Percentiles rank a stretch among this genome's conserved stretches.
These are phyloP conservation scores for Meira nashicola DNA, from an alignment of 1,284 basidiomycete species.

Conservation along the genomic window DNA sequence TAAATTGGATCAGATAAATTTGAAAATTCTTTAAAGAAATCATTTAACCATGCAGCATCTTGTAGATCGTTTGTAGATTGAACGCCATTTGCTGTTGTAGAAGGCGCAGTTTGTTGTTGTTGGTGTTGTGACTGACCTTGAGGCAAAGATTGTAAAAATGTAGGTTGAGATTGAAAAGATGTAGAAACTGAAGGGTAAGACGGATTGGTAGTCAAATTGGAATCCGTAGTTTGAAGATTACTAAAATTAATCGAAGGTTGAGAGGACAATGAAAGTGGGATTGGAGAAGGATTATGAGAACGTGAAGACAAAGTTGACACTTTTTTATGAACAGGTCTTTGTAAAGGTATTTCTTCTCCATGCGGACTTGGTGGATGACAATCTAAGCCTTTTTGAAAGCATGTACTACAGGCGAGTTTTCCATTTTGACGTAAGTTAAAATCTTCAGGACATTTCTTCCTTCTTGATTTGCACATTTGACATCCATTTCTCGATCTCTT, in stretches of 20 bases:
- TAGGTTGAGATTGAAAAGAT: slow-evolving; percentile 12
- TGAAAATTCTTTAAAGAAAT: slow-evolving; percentile 35
- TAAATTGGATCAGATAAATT: slow-evolving; percentile 22
- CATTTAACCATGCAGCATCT: slow-evolving; percentile 20
- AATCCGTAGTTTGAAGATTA: no score
- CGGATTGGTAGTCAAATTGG: not conserved
- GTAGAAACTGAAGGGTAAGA: slow-evolving; percentile 11
- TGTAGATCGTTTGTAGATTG: no score
- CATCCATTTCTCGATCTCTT: slow-evolving; percentile 29
- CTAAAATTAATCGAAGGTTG: no score
- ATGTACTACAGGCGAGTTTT: slow-evolving; percentile 25
- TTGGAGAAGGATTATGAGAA: not conserved
- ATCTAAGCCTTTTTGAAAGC: slow-evolving; percentile 25
- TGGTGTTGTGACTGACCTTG: no score
- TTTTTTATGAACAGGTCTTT: slow-evolving; percentile 6
- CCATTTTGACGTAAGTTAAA: slow-evolving; percentile 28
- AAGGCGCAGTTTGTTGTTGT: not conserved
- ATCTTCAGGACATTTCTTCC: slow-evolving; percentile 36
- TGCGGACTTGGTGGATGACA: slow-evolving; percentile 16
- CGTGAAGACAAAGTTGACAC: not conserved
- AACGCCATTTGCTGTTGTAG: not conserved
- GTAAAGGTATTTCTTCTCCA: no score
- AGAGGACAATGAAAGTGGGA: no score
- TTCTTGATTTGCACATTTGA: slow-evolving; percentile 30
- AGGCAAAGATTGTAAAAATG: not conserved